phyloP scores from a whole-genome alignment of 306 rosid genomes.

The Vigna angularis region DNA sequence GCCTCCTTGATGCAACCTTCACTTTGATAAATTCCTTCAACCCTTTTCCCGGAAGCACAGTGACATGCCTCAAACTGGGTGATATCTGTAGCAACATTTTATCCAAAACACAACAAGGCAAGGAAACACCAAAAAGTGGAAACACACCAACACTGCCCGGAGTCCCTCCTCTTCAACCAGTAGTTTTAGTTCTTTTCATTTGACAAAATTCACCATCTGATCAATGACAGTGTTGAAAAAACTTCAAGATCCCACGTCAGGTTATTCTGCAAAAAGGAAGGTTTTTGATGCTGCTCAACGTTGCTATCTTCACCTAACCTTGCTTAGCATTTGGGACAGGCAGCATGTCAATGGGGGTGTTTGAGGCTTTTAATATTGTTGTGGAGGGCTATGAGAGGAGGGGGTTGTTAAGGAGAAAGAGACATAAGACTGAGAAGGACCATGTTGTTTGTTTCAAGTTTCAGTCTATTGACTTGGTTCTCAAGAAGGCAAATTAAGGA shows the following conservation, averaged over 20 bases:
- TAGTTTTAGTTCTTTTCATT: conserved; percentile 42
- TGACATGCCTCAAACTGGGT: conserved; percentile 89
- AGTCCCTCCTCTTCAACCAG: conserved; percentile 32
- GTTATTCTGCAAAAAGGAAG: conserved; percentile 55
- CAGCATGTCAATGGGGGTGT: conserved; percentile 41
- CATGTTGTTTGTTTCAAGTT: conserved; percentile 57
- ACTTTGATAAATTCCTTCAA: conserved; percentile 87
- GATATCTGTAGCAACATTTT: conserved; percentile 92
- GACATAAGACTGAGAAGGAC: conserved; percentile 73
- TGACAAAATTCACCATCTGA: conserved; percentile 51
- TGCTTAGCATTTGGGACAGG: conserved; percentile 84
- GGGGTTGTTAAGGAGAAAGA: conserved; percentile 86
- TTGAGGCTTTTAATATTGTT: conserved; percentile 26
- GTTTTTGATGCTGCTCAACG: conserved; percentile 60
- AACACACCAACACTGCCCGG: neutral
- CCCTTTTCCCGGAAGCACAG: conserved; percentile 86
- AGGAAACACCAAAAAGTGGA: conserved; percentile 3
- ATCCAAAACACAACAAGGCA: conserved; percentile 28
- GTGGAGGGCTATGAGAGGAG: conserved; percentile 35
- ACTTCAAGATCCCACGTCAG: conserved; percentile 50
- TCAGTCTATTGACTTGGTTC: conserved; percentile 62
- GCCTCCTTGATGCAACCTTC: conserved; percentile 67
- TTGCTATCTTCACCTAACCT: conserved; percentile 89
- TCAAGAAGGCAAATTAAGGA: conserved; percentile 65
- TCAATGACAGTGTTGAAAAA: conserved; percentile 46